phyloP scores from a whole-genome alignment of 208 protist species.

The Leishmania martiniquensis region DNA sequence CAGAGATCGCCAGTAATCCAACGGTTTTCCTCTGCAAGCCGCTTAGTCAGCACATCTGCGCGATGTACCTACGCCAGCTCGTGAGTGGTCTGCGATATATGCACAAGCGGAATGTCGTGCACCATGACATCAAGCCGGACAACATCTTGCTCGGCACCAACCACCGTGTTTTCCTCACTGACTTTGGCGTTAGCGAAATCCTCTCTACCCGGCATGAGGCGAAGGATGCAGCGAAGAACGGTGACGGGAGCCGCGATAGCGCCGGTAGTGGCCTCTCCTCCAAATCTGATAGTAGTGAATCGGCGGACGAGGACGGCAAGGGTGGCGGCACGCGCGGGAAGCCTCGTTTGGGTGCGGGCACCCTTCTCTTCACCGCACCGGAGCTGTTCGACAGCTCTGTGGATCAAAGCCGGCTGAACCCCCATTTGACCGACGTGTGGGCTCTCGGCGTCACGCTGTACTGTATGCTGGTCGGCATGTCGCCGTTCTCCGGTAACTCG shows the following conservation, averaged over 20 bases:
- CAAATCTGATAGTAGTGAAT: conserved; percentile 1
- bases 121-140: conserved; percentile 87
- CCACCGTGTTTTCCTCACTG: conserved; percentile 64
- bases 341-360: conserved; percentile 50
- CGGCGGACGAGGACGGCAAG: neutral
- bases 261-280: neutral
- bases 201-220: conserved; percentile 22
- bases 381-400: conserved; percentile 44
- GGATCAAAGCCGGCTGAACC: conserved; percentile 35
- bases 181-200: conserved; percentile 85
- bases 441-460: conserved; percentile 86
- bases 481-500: conserved; percentile 62
- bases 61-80: conserved; percentile 71
- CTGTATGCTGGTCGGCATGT: conserved; percentile 70
- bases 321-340: neutral
- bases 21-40: conserved; percentile 50
- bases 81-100: conserved; percentile 77
- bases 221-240: conserved; percentile 18
- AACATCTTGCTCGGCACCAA: conserved; percentile 70
- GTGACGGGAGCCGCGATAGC: neutral
- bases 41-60: conserved; percentile 41
- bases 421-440: conserved; percentile 77
- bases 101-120: conserved; percentile 73
- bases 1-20: conserved; percentile 34
- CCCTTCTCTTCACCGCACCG: conserved; percentile 76